Evolutionary conservation across 2,329 filamentous ascomycete genomes (phyloP).

Genomic region (Nakataea oryzae): DNA sequence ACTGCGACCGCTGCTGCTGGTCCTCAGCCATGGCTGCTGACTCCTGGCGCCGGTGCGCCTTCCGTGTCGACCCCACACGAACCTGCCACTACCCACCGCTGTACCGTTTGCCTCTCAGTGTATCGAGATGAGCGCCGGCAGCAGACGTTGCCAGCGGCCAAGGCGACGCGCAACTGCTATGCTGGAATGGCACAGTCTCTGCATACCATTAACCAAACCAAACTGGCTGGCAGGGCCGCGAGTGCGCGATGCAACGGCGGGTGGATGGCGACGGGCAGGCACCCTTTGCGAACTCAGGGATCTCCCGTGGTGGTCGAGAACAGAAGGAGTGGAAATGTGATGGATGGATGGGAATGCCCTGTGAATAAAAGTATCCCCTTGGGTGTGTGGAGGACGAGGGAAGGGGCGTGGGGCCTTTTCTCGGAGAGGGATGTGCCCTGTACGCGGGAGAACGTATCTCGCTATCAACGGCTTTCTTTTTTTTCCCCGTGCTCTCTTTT

Average conservation of each 20-base stretch:
- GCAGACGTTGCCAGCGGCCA: background rate
- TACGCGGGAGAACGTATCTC: background rate
- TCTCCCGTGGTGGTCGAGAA: background rate
- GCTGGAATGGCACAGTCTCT: background rate
- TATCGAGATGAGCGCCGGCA: background rate
- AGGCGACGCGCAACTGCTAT: background rate
- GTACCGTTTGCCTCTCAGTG: background rate
- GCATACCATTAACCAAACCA: background rate
- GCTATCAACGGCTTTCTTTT: constrained; percentile 4
- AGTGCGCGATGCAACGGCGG: background rate
- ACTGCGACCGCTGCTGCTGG: background rate
- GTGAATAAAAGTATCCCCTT: background rate
- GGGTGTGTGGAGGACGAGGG: background rate
- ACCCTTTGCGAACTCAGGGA: background rate
- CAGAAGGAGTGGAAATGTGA: background rate
- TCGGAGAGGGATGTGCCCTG: background rate
- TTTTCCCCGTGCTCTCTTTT: constrained; percentile 9
- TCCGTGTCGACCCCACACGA: background rate
- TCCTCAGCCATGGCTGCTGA: constrained; percentile 16
- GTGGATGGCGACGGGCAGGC: background rate
- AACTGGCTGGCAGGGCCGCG: background rate
- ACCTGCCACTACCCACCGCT: background rate
- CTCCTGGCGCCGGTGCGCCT: background rate
- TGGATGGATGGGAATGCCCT: background rate
- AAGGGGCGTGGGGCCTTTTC: background rate